Evolutionary conservation across 1,284 basidiomycete genomes (phyloP).

Genomic region (Microbotryum silenes-acaulis): DNA sequence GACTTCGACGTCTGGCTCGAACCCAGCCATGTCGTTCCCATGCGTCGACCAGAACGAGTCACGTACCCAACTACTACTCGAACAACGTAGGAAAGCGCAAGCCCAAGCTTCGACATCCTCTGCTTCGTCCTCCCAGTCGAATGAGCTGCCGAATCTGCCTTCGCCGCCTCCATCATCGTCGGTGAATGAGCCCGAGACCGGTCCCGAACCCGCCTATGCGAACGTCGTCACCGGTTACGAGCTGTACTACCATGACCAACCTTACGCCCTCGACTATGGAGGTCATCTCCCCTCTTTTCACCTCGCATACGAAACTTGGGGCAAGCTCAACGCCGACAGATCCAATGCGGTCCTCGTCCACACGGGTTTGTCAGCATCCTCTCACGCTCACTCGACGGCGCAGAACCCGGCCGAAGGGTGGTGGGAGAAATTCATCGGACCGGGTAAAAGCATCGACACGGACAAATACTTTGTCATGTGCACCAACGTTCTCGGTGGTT

Average conservation of each 20-base stretch:
- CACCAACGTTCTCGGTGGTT: constrained; percentile 94
- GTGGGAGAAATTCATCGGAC: constrained; percentile 99
- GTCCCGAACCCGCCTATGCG: constrained; percentile 44
- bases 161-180: constrained; percentile 7
- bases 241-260: constrained; percentile 41
- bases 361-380: constrained; percentile 90
- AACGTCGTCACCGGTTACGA: constrained; percentile 44
- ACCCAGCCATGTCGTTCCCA: constrained; percentile 37
- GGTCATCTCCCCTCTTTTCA: constrained; percentile 65
- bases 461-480: constrained; percentile 88
- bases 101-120: background rate
- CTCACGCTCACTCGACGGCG: constrained; percentile 80
- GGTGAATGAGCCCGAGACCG: constrained; percentile 29
- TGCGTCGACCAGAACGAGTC: constrained; percentile 36
- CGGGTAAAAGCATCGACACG: constrained; percentile 87
- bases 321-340: constrained; percentile 62
- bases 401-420: constrained; percentile 78
- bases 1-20: constrained; percentile 21
- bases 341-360: constrained; percentile 96
- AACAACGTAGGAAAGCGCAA: constrained; percentile 16
- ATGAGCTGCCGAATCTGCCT: constrained; percentile 9
- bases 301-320: constrained; percentile 98
- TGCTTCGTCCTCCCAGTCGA: constrained; percentile 7
- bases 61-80: constrained; percentile 27
- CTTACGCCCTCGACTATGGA: constrained; percentile 67